Base-by-base conservation (phyloP, 495 filamentous ascomycete genomes). In the Terfezia boudieri region DNA sequence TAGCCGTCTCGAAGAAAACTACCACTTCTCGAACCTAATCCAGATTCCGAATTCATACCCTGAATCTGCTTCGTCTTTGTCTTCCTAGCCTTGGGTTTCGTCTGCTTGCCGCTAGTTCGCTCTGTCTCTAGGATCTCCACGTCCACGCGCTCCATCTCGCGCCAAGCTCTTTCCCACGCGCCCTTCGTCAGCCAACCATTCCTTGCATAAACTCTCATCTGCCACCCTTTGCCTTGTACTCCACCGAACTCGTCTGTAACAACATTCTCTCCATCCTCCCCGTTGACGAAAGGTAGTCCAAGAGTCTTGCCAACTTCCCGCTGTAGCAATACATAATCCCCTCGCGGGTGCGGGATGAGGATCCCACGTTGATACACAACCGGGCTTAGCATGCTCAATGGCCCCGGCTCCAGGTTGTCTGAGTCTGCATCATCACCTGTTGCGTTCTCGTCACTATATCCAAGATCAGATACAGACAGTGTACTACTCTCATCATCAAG, bases 81-180 rank as follows among this genome's bases (percentile, higher is more conserved):
- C 26, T 32, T 32, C 26, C 26, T 32, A 0, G 26, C 26, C 1
- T 32, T 32, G 26, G 26, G 26, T 32, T 32, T 32, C 26, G 26
- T 32, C 2, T 32, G 26, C 26, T 32, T 32, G 26, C 26, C 26
- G 26, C 26, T 32, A 32, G 4, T 32, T 32, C 26, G 26, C 26
- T 32, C 41, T 14, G 17, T 23, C 49, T 22, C 49, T 1, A 51
- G 6, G n/a, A 98, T 77, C 64, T 98, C 90, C 0, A 92, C 83
- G 67, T 98, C 90, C 8, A 96, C 84, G 36, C 88, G 76, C 67
- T 98, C 90, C 90, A 98, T 98, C 64, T 95, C 88, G 54, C 75
- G 80, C 90, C 90, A 98, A 36, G 83, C 87, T 14, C 86, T 85
- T 32, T 79, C 79, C 90, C 90, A 98, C 0, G 90, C 88, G 3